Evolutionary conservation across 2,329 filamentous ascomycete genomes (phyloP).

Genomic region (Hysterium pulicare): DNA sequence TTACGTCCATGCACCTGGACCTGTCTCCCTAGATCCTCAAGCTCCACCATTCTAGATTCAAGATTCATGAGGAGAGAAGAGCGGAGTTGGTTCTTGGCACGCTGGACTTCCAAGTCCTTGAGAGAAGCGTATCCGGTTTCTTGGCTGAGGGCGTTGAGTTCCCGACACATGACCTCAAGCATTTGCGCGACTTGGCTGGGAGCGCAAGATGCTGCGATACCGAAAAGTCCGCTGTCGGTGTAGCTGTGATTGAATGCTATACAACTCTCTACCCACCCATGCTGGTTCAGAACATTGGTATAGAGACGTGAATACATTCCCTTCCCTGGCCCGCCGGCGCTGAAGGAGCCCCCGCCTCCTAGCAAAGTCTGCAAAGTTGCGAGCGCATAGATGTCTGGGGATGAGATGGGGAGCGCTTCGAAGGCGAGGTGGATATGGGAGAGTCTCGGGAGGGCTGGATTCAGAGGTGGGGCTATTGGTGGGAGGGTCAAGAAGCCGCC

Average conservation of each 20-base stretch:
- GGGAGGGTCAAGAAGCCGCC: slow-evolving; percentile 89
- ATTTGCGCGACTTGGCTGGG: slow-evolving; percentile 75
- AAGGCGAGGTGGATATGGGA: slow-evolving; percentile 96
- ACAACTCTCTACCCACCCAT: slow-evolving; percentile 96
- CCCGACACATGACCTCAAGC: slow-evolving; percentile 93
- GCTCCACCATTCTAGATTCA: slow-evolving; percentile 93
- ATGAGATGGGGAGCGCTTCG: slow-evolving; percentile 86
- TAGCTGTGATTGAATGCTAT: slow-evolving; percentile 97
- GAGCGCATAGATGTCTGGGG: slow-evolving; percentile 91
- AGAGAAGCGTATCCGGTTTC: slow-evolving; percentile 72
- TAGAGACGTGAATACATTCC: slow-evolving; percentile 99
- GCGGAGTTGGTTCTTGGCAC: slow-evolving; percentile 95
- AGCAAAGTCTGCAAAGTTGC: slow-evolving; percentile 94
- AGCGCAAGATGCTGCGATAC: slow-evolving; percentile 82
- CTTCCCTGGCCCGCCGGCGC: slow-evolving; percentile 92
- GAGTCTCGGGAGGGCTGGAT: slow-evolving; percentile 73
- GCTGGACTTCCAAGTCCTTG: slow-evolving; percentile 72
- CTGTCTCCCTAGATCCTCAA: slow-evolving; percentile 91
- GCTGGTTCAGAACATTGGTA: slow-evolving; percentile 95
- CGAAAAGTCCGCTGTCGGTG: slow-evolving; percentile 91
- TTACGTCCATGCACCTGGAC: slow-evolving; percentile 96
- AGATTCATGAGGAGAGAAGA: slow-evolving; percentile 94
- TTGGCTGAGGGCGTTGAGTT: slow-evolving; percentile 74
- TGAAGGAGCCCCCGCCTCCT: slow-evolving; percentile 93
- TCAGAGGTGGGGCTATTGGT: slow-evolving; percentile 70